Evolutionary conservation across 441 rosid genomes (phyloP), one percentile per base, ranked within the genome.

Genomic region (Raphanus hybrid): DNA sequence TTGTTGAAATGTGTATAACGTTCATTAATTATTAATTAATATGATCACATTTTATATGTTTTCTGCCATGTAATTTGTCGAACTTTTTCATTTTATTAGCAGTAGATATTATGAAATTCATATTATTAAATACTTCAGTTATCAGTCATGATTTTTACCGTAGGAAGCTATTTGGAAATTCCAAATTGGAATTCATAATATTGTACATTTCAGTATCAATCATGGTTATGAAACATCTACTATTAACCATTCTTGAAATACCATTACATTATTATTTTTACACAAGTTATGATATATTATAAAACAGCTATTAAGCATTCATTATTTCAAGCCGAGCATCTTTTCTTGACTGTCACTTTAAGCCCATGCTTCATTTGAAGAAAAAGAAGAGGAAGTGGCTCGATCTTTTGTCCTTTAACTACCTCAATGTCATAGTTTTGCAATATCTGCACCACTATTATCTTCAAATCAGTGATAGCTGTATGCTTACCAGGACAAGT

Each of bases 401-500:
- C 20, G 39, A 85, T 41, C 18, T 43, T 57, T 3, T 83, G 83
- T 0, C 70, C 76, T 14, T 75, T 72, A 14, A 73, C 67, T 2
- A 79, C 80, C 16, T 59, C 9, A 3, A 85, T 48, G 23, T 74
- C 52, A 65, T 57, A 83, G 64, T 81, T 79, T 16, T 32, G 73
- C 20, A 85, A 26, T n/a, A 83, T 16, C 26, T 76, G 70, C 2
- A 75, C 82, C 0, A 43, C 79, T n/a, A 81, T 60, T 0, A 10
- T 61, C 60, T 81, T 83, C 82, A 85, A 35, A 2, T n/a, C 7
- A 6, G 1, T 66, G 73, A 84, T 76, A 3, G 81, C 78, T 73
- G 79, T 1, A 10, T 82, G 73, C 48, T 78, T 86, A 11, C 89
- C 89, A 0, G 72, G 2, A 59, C 87, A 86, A 20, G 63, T 37